Evolutionary conservation across 306 rosid genomes (phyloP).

Genomic region (Quercus alba): DNA sequence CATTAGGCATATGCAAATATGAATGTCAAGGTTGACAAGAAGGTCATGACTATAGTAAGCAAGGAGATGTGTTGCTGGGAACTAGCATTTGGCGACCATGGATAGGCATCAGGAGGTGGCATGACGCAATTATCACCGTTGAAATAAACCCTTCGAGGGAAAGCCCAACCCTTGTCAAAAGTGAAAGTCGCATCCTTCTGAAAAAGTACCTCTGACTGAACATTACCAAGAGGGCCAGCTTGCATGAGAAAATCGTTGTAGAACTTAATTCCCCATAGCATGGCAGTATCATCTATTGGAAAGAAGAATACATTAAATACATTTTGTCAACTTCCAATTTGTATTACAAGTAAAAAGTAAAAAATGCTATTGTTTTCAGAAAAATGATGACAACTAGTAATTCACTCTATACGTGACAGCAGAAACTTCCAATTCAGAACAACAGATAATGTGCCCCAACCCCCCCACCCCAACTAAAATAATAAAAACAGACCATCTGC

Average conservation of each 20-base stretch:
- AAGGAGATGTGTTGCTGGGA: slow-evolving; percentile 35
- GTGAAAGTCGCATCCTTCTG: slow-evolving; percentile 67
- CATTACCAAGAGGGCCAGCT: slow-evolving; percentile 78
- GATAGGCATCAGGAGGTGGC: slow-evolving; percentile 91
- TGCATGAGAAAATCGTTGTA: slow-evolving; percentile 81
- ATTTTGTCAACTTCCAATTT: background rate
- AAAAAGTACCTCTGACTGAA: slow-evolving; percentile 82
- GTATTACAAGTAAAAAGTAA: background rate
- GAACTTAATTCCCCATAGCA: slow-evolving; percentile 92
- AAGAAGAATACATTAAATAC: slow-evolving; percentile 25
- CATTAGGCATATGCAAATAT: slow-evolving; percentile 28
- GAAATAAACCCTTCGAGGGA: slow-evolving; percentile 80
- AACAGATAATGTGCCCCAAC: background rate
- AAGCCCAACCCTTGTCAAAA: slow-evolving; percentile 90
- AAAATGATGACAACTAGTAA: background rate
- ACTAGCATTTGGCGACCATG: slow-evolving; percentile 64
- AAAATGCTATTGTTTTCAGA: background rate
- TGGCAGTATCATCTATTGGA: slow-evolving; percentile 80
- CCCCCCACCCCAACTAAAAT: background rate
- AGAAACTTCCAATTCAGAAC: background rate
- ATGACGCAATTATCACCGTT: slow-evolving; percentile 93
- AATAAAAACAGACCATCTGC: background rate
- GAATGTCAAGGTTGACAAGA: slow-evolving; percentile 37
- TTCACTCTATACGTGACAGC: background rate
- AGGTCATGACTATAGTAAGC: slow-evolving; percentile 32